phyloP scores from a whole-genome alignment of 345 rosid genomes.

The Heritiera littoralis region DNA sequence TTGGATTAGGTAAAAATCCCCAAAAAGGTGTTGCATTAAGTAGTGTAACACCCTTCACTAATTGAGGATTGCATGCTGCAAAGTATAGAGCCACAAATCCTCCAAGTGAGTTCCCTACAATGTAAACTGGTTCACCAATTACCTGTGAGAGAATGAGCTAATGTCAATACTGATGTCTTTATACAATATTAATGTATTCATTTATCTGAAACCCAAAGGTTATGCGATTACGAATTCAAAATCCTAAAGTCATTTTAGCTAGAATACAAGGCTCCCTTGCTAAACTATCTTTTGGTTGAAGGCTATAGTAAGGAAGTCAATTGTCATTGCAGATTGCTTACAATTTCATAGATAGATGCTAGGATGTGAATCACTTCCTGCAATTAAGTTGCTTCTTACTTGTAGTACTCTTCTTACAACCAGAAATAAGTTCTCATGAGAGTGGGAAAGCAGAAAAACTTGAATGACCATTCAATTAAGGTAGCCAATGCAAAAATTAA shows the following conservation, averaged over 20 bases:
- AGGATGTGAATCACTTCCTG: background rate
- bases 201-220: background rate
- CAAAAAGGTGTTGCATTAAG: conserved; percentile 98
- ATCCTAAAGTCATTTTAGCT: conserved; percentile 4
- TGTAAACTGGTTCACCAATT: conserved; percentile 84
- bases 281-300: background rate
- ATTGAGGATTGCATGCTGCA: conserved; percentile 79
- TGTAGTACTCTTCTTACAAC: background rate
- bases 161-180: background rate
- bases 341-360: background rate
- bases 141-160: conserved; percentile 48
- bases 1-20: conserved; percentile 92
- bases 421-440: background rate
- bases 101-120: conserved; percentile 94
- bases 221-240: background rate
- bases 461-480: background rate
- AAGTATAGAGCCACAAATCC: conserved; percentile 84
- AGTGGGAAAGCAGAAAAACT: background rate
- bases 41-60: conserved; percentile 87
- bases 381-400: background rate
- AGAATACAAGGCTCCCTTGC: background rate
- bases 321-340: background rate
- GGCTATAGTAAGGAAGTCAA: background rate
- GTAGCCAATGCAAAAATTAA: too few species aligned
- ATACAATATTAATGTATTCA: background rate